A percentile compares a stretch with the other conserved stretches of the same genome.
These are phyloP conservation scores for Crepidotus variabilis DNA, from an alignment of 768 basidiomycete species.

Conservation along the genomic window DNA sequence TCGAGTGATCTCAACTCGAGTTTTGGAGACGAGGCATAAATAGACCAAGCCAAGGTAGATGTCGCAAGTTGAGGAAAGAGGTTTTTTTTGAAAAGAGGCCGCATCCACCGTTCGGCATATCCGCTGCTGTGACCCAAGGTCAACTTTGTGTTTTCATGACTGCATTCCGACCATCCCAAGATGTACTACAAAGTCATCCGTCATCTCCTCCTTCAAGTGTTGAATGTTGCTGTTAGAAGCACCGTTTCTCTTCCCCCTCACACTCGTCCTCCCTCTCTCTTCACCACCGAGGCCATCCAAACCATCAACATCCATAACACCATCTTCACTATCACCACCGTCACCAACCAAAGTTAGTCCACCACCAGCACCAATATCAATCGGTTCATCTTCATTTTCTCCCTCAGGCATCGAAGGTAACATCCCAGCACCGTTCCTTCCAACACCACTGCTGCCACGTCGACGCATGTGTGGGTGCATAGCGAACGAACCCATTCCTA, in stretches of 20 bases:
- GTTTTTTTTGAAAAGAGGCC: neutral
- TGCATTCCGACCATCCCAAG: constrained; percentile 14
- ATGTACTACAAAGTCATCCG: constrained; percentile 10
- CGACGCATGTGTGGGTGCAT: constrained; percentile 10
- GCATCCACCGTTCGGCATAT: too few relatives aligned
- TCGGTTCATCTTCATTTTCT: constrained; percentile 20
- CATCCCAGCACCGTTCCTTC: constrained; percentile 13
- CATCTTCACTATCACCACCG: constrained; percentile 13
- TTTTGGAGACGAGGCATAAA: neutral
- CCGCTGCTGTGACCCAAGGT: too few relatives aligned
- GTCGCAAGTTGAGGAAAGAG: neutral
- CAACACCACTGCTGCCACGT: constrained; percentile 3
- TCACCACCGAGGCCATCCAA: constrained; percentile 6
- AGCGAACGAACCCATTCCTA: constrained; percentile 20
- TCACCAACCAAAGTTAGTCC: constrained; percentile 11
- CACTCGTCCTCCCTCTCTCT: constrained; percentile 19
- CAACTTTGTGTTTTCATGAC: neutral
- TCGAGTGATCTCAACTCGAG: neutral
- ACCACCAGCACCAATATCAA: constrained; percentile 13
- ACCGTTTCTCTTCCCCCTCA: constrained; percentile 8
- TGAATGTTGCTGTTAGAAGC: neutral
- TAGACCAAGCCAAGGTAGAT: neutral
- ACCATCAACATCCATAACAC: constrained; percentile 18
- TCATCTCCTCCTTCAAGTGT: constrained; percentile 12
- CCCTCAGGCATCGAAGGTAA: constrained; percentile 30